Evolutionary conservation across 768 basidiomycete species (phyloP), one percentile per base, ranked within the genome.

Genomic region (Kwoniella sp.): DNA sequence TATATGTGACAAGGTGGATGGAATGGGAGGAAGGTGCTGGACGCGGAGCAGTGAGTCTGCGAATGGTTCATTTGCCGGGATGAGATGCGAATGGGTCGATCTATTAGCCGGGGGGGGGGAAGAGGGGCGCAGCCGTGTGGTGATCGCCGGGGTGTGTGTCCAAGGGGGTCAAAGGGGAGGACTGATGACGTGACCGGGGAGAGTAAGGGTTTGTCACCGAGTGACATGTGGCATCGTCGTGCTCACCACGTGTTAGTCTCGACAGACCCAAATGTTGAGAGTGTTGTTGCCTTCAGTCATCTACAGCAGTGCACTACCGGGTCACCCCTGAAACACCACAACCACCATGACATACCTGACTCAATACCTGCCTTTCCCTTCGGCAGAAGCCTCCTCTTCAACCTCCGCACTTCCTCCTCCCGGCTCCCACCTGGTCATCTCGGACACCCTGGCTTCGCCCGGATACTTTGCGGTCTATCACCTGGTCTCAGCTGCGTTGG

Each of bases 391-490:
- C 4, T 57, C 56, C 12, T 22, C 19, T 19, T 22, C 39, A n/a
- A 36, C 41, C 3, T 22, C 39, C 6, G 53, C 56, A 0, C 47
- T 69, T 0, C 71, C 71, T 11, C 63, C 66, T 12, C 45, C 67
- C 3, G 46, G 50, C 25, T 52, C 63, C 11, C 67, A 73, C 40
- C 46, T 69, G 29, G 36, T 73, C 48, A 57, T 73, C 15, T 63
- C 71, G 23, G 71, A 70, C 46, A 67, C 69, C 3, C 54, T 70
- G 4, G 31, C 54, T 3, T 60, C 69, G 3, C 59, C 64, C 10
- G 60, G 53, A 5, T 46, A 65, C 46, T 70, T 70, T 41, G 61
- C 56, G 15, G 20, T 61, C n/a, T 70, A 67, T 40, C 67, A 70
- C 39, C 48, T 69, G 27, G 45, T 62, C 17, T 51, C 61, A 19